Evolutionary conservation across 106 monocot genomes (phyloP), one percentile per base, ranked within the genome.

Genomic region (Acorus gramineus): DNA sequence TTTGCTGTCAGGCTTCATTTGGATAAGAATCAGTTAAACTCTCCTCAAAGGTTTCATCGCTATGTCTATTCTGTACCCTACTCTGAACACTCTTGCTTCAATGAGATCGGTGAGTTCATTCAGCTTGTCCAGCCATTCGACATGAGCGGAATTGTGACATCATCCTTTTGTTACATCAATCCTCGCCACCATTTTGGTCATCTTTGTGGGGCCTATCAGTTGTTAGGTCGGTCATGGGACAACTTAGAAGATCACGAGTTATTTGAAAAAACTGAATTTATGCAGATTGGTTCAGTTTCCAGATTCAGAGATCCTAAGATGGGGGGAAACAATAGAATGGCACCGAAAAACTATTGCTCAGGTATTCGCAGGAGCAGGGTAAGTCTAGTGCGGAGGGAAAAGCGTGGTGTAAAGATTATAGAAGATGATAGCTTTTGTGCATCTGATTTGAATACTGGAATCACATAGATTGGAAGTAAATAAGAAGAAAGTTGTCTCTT

Each of bases 51-150:
- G 48, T 57, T 69, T 42, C 73, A 78, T 61, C 66, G 67, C 8
- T 76, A 66, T 69, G 58, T 71, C 6, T 82, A 78, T 65, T 63
- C 84, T 8, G 64, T 87, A 44, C 79, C 51, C 10, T 92, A 87
- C 59, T 87, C 92, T 55, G 79, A 81, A 4, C 87, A 87, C 60
- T 73, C 87, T 13, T 87, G 85, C 66, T 93, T 76, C 63, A 65
- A 13, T 55, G 85, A 93, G 69, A 71, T 93, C 58, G 13, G 73
- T 52, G 78, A 88, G 14, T 82, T 93, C 59, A 59, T 93, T 5
- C 70, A 61, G 10, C 11, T 74, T 42, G 57, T 88, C 11, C 74
- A 58, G 52, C 89, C 88, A 46, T 69, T 67, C 8, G 75, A 71
- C 8, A 61, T 87, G 8, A 60, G 59, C 12, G 92, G 87, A 0